phyloP scores from a whole-genome alignment of 805 yeast genomes.

The Zygoascus tannicola region DNA sequence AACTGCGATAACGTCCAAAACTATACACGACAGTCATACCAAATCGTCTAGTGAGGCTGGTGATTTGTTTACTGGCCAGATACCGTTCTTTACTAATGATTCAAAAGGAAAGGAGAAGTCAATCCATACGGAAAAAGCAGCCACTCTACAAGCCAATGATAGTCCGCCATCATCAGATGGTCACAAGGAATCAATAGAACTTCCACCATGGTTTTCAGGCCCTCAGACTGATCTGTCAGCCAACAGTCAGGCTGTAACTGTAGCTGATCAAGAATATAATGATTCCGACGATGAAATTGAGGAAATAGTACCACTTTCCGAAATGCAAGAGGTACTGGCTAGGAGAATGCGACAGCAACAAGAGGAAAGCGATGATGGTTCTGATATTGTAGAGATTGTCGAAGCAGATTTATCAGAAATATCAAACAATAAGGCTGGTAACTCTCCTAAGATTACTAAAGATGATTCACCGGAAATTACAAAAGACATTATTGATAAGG shows the following conservation, averaged over 20 bases:
- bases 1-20: too few relatives aligned
- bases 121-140: not conserved
- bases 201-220: constrained; percentile 12
- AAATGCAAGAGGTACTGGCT: not conserved
- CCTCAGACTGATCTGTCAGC: not conserved
- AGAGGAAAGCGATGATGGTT: constrained; percentile 9
- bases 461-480: too few relatives aligned
- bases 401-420: not conserved
- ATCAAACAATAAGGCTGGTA: not conserved
- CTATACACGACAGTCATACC: too few relatives aligned
- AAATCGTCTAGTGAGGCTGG: too few relatives aligned
- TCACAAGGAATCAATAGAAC: constrained; percentile 13
- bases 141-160: not conserved
- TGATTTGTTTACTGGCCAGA: constrained; percentile 1
- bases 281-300: constrained; percentile 3
- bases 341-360: not conserved
- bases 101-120: not conserved
- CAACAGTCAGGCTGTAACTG: constrained; percentile 3
- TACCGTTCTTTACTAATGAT: constrained; percentile 4
- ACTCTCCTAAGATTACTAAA: not conserved
- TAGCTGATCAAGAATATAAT: constrained; percentile 15
- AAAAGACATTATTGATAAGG: too few relatives aligned
- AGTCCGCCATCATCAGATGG: constrained; percentile 1
- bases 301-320: constrained; percentile 6
- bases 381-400: not conserved